Evolutionary conservation across 2,329 filamentous ascomycete species (phyloP), one percentile per base, ranked within the genome.

Genomic region (Onygena corvina): DNA sequence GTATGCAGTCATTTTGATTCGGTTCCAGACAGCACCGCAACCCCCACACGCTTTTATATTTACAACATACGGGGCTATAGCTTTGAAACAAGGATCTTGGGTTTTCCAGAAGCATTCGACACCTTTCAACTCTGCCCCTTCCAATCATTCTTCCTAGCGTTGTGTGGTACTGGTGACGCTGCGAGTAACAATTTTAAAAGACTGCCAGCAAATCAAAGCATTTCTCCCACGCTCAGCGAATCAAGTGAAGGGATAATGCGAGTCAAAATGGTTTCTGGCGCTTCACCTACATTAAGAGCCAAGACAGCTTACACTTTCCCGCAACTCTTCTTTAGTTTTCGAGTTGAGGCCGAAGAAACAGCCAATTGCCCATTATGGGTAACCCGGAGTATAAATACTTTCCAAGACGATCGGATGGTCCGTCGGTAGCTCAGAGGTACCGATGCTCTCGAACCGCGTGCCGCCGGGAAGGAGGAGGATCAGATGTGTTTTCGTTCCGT

Each of bases 231-330:
- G 38, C 38, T 42, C 27, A 23, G 38, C 38, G 12, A 25, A 25
- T 14, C 12, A 21, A 42, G 38, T 27, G n/a, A 42, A 21, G 16
- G 25, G n/a, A 42, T 25, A 42, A 20, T 12, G 12, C 38, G 18
- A 4, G n/a, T 25, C n/a, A 3, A 23, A n/a, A 6, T 23, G 25
- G 18, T 14, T 42, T 42, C 27, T 25, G 38, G 38, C 38, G 38
- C 38, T 42, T 42, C 38, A n/a, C n/a, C n/a, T n/a, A n/a, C n/a
- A 20, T 42, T 25, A 20, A 23, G 11, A 42, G 38, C 38, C 38
- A 42, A 42, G 38, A 27, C 25, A 14, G 38, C 38, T 42, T 42
- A 42, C 27, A 27, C 16, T 9, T 12, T 3, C 7, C 33, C 5
- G n/a, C 33, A n/a, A 12, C 14, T n/a, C 12, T n/a, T 27, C 27